Evolutionary conservation across 257 asterid species (phyloP), one percentile per base, ranked within the genome.

Genomic region (Anisodus tanguticus): DNA sequence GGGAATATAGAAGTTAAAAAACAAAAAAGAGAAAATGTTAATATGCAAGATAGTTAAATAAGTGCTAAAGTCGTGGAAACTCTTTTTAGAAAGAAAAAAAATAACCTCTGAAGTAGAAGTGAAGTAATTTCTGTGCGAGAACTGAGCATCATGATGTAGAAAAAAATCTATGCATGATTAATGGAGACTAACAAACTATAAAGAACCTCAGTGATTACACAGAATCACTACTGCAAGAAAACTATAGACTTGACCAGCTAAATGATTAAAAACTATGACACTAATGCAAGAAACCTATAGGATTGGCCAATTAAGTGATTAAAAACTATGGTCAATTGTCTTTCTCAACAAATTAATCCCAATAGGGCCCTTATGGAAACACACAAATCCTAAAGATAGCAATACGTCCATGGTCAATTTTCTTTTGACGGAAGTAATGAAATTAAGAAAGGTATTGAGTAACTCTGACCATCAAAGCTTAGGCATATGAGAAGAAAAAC

Each of bases 251-350:
- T 69, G 55, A 54, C 54, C 54, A 69, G 41, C 78, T 69, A 69
- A 8, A 69, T 41, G 31, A 69, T 69, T 69, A 39, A 69, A 60
- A n/a, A 60, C 67, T 8, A 7, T 8, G 67, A 60, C 11, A 60
- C 67, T 60, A 8, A 60, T 60, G 12, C 55, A 51, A 9, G 55
- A 51, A 51, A 7, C 55, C 2, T 6, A 70, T 70, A n/a, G 79
- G 17, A 57, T 70, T 70, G 57, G 79, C 55, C 79, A 70, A 70
- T 35, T 70, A 70, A 9, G 43, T 43, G 37, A 70, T 70, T 70
- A 41, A 70, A 62, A 19, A 62, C 69, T 59, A 17, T 17, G 79
- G 58, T 22, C 43, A 49, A 22, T 49, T 35, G 60, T 11, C 19
- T 47, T 74, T 74, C 80, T 19, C 37, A 10, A 13, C 60, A 74